A percentile compares a stretch with the other conserved stretches of the same genome.
phyloP scores from a whole-genome alignment of 176 grass and related monocot genomes.

The Pharus latifolius region DNA sequence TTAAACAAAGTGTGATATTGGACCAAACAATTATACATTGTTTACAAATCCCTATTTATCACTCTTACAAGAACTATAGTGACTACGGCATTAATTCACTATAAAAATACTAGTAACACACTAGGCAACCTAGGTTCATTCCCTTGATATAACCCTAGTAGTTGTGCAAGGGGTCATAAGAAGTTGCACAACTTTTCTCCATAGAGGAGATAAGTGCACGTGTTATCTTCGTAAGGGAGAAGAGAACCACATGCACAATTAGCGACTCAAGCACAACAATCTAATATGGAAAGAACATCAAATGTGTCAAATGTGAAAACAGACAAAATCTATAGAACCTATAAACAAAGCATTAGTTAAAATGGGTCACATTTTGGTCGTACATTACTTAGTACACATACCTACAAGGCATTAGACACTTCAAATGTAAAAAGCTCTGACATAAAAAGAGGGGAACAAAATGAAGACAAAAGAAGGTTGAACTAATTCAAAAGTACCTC shows the following conservation, averaged over 20 bases:
- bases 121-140: too few species aligned
- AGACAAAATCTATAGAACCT: neutral
- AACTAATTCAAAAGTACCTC: slow-evolving; percentile 59
- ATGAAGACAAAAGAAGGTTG: neutral
- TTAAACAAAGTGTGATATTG: too few species aligned
- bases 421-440: neutral
- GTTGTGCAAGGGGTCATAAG: too few species aligned
- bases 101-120: too few species aligned
- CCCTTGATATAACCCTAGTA: too few species aligned
- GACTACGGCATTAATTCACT: too few species aligned
- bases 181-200: too few species aligned
- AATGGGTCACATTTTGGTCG: neutral
- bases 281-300: neutral
- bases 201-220: neutral
- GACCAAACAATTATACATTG: too few species aligned
- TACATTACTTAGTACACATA: neutral
- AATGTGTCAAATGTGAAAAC: neutral
- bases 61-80: too few species aligned
- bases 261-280: neutral
- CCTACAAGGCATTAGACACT: neutral
- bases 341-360: slow-evolving; percentile 2
- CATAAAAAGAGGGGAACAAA: slow-evolving; percentile 3
- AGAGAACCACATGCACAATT: neutral
- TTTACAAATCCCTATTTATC: too few species aligned
- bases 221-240: neutral